A percentile compares a stretch with the other conserved stretches of the same genome.
phyloP scores from a whole-genome alignment of 345 rosid species.

The Psidium guajava region DNA sequence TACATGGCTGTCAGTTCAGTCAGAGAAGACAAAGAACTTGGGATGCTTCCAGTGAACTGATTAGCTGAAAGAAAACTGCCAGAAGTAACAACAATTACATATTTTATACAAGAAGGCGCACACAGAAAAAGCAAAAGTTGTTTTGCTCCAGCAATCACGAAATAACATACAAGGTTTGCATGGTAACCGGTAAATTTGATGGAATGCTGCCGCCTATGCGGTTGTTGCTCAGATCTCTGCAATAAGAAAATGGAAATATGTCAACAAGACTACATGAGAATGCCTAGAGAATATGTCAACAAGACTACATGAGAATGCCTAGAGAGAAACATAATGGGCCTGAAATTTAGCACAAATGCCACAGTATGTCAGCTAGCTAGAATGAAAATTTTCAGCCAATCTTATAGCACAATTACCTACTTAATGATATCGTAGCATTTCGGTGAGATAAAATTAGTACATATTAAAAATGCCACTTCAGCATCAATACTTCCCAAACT shows the following conservation, averaged over 20 bases:
- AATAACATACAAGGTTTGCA: constrained; percentile 51
- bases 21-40: constrained; percentile 61
- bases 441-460: background rate
- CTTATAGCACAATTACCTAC: background rate
- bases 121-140: background rate
- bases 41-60: constrained; percentile 86
- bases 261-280: background rate
- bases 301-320: background rate
- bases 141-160: background rate
- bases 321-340: background rate
- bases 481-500: background rate
- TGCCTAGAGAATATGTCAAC: background rate
- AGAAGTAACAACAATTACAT: constrained; percentile 30
- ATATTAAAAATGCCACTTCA: background rate
- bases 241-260: background rate
- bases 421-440: background rate
- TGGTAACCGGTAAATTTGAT: constrained; percentile 58
- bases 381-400: background rate
- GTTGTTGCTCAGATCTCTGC: constrained; percentile 92
- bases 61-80: constrained; percentile 93
- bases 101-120: background rate
- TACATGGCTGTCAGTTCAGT: constrained; percentile 61
- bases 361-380: background rate
- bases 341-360: background rate
- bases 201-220: constrained; percentile 90